phyloP scores from a whole-genome alignment of 495 filamentous ascomycete species.

The Penicillium alfredii region DNA sequence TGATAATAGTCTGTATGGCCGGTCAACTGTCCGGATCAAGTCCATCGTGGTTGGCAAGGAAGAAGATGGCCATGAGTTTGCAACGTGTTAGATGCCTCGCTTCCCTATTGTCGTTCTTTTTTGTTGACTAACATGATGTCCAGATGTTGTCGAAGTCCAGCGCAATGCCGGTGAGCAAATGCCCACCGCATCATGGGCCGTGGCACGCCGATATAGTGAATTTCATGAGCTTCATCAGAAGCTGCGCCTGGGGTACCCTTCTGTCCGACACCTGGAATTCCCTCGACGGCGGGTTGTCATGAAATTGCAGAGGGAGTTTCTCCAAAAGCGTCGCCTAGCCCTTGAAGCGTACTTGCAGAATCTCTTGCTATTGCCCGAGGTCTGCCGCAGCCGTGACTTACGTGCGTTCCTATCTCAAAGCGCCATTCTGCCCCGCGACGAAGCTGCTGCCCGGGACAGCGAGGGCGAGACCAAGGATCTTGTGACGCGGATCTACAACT shows the following conservation, averaged over 20 bases:
- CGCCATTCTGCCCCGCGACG: constrained; percentile 55
- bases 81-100: constrained; percentile 57
- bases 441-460: constrained; percentile 49
- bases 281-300: constrained; percentile 87
- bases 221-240: constrained; percentile 94
- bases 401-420: constrained; percentile 91
- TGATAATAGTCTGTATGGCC: constrained; percentile 93
- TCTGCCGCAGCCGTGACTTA: constrained; percentile 88
- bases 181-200: constrained; percentile 75
- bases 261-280: constrained; percentile 85
- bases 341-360: constrained; percentile 83
- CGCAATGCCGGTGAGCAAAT: constrained; percentile 85
- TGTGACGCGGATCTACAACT: constrained; percentile 90
- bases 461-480: constrained; percentile 74
- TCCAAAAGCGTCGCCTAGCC: constrained; percentile 76
- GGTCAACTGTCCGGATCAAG: constrained; percentile 82
- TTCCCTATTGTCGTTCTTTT: not conserved
- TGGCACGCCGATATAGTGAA: constrained; percentile 84
- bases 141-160: constrained; percentile 82
- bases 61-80: constrained; percentile 89
- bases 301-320: constrained; percentile 92
- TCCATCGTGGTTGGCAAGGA: constrained; percentile 87
- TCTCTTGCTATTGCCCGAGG: constrained; percentile 79
- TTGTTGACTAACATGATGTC: constrained; percentile 9
- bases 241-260: constrained; percentile 74